A percentile compares a stretch with the other conserved stretches of the same genome.
Conservation (phyloP, 441 rosid species). For the Arabidopsis hybrid region DNA sequence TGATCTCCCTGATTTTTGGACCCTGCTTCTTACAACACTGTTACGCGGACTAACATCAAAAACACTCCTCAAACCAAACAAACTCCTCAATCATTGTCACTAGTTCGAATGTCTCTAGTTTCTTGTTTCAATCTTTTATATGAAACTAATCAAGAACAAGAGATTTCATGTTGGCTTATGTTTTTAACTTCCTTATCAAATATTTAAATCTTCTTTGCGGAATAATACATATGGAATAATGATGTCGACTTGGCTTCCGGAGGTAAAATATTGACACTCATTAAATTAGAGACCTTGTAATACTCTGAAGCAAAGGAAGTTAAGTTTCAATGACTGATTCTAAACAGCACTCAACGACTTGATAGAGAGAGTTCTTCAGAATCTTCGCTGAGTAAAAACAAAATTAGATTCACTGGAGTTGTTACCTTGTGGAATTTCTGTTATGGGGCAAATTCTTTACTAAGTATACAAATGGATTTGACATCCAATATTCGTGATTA, state of each 20-base stretch:
- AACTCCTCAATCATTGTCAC: background rate
- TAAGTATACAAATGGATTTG: constrained; percentile 30
- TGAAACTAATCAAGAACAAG: background rate
- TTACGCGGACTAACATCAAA: background rate
- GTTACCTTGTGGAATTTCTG: constrained; percentile 11
- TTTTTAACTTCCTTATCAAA: background rate
- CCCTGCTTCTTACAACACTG: background rate
- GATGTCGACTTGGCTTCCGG: constrained; percentile 56
- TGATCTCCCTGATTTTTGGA: background rate
- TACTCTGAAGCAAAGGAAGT: background rate
- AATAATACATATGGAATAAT: background rate
- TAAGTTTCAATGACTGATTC: background rate
- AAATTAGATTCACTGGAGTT: background rate
- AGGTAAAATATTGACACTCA: constrained; percentile 47
- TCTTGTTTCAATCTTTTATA: background rate
- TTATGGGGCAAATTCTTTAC: constrained; percentile 36
- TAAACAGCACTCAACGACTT: background rate
- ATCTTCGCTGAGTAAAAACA: background rate
- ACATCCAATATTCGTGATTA: constrained; percentile 29
- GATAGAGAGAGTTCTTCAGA: constrained; percentile 2
- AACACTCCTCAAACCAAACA: background rate
- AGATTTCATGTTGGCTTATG: background rate
- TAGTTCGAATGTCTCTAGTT: background rate
- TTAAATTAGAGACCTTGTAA: constrained; percentile 19
- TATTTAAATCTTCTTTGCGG: background rate